phyloP scores from a whole-genome alignment of 768 basidiomycete genomes.

The Mycena chlorophos region DNA sequence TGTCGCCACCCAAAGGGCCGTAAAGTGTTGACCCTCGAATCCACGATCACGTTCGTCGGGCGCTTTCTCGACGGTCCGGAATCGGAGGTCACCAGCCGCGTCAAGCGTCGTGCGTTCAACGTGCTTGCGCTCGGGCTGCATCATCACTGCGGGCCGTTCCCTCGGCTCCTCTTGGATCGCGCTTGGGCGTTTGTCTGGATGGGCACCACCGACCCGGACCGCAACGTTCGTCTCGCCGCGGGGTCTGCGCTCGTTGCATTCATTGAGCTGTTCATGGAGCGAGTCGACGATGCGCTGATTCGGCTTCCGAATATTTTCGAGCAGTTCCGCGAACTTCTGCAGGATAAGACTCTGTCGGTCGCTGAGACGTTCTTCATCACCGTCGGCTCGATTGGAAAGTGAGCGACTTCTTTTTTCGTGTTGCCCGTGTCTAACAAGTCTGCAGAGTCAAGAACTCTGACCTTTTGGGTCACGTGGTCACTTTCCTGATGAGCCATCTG shows the following conservation, averaged over 20 bases:
- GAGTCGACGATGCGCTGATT: slow-evolving; percentile 36
- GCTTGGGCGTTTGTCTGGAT: background rate
- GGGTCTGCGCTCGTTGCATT: slow-evolving; percentile 61
- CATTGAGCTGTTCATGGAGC: slow-evolving; percentile 42
- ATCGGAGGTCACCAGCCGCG: slow-evolving; percentile 45
- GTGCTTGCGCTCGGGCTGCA: slow-evolving; percentile 43
- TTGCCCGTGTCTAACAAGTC: background rate
- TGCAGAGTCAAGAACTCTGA: slow-evolving; percentile 49
- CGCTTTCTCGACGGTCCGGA: slow-evolving; percentile 49
- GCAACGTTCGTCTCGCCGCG: slow-evolving; percentile 63
- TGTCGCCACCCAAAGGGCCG: slow-evolving; percentile 25
- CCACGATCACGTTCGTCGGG: slow-evolving; percentile 37
- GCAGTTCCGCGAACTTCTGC: slow-evolving; percentile 50
- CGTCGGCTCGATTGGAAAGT: slow-evolving; percentile 59
- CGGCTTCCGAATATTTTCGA: slow-evolving; percentile 36
- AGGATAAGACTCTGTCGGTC: slow-evolving; percentile 43
- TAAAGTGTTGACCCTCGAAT: slow-evolving; percentile 30
- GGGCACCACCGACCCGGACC: slow-evolving; percentile 54
- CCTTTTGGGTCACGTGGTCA: slow-evolving; percentile 58
- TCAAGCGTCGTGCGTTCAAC: slow-evolving; percentile 46
- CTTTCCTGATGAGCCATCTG: slow-evolving; percentile 64
- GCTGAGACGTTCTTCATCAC: slow-evolving; percentile 68
- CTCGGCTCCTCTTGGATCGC: background rate
- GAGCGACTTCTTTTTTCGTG: slow-evolving; percentile 20
- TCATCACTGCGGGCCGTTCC: slow-evolving; percentile 33